Conservation (phyloP, 140 eudicot genomes). For the Ambrosia hybrid region DNA sequence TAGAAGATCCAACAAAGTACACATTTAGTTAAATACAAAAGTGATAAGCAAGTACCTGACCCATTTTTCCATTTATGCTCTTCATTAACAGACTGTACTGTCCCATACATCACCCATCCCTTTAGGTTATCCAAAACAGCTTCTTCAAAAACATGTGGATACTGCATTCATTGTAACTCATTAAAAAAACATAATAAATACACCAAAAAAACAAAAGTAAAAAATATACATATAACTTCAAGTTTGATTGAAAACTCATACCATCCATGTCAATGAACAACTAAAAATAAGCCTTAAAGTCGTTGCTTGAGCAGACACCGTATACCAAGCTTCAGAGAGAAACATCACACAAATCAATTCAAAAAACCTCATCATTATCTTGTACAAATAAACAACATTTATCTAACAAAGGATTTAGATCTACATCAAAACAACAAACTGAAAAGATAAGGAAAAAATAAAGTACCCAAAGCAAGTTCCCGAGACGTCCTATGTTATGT, state of each 20-base stretch:
- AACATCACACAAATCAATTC: slow-evolving; percentile 82
- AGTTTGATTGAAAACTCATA: slow-evolving; percentile 31
- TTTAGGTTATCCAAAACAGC: background rate
- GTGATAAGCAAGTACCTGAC: slow-evolving; percentile 19
- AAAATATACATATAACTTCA: background rate
- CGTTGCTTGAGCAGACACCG: slow-evolving; percentile 75
- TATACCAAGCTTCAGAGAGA: slow-evolving; percentile 68
- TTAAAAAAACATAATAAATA: background rate
- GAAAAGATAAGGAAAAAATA: background rate
- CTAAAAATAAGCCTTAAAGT: slow-evolving; percentile 74
- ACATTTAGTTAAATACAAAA: too few species aligned
- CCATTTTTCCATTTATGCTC: slow-evolving; percentile 59
- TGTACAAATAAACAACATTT: slow-evolving; percentile 28
- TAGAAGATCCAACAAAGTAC: too few species aligned
- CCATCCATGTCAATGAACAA: slow-evolving; percentile 87
- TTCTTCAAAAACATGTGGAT: background rate
- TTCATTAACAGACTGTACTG: slow-evolving; percentile 44
- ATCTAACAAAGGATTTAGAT: too few species aligned
- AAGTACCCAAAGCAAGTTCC: slow-evolving; percentile 73
- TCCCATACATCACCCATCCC: slow-evolving; percentile 57
- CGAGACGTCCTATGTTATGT: slow-evolving; percentile 84
- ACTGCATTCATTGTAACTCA: background rate
- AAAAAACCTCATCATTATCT: slow-evolving; percentile 95
- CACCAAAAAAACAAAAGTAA: background rate
- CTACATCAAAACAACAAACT: slow-evolving; percentile 18